phyloP scores from a whole-genome alignment of 805 yeast genomes.

The Candida fluviatilis region DNA sequence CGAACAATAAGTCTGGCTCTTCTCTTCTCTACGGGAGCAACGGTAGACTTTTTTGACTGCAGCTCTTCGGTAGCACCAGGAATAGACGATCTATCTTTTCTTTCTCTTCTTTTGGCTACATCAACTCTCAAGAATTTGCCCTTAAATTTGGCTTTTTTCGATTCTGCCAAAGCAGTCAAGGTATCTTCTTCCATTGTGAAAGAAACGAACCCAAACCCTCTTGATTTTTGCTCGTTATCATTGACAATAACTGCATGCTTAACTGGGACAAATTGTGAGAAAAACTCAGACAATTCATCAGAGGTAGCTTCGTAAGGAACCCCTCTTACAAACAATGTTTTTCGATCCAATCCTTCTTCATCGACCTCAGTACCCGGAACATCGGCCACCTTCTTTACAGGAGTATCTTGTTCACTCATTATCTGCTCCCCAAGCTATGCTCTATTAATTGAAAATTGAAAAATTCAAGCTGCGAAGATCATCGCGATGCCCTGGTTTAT shows the following conservation, averaged over 20 bases:
- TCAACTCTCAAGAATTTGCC: conserved; percentile 71
- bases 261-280: conserved; percentile 90
- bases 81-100: conserved; percentile 39
- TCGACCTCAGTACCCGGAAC: background rate
- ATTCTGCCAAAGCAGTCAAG: conserved; percentile 59
- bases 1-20: conserved; percentile 84
- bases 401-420: conserved; percentile 5
- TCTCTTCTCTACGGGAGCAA: conserved; percentile 60
- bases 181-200: conserved; percentile 86
- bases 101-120: conserved; percentile 87
- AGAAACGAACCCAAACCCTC: conserved; percentile 95
- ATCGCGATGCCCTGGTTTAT: background rate
- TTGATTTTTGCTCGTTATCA: conserved; percentile 69
- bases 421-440: background rate
- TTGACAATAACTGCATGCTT: conserved; percentile 91
- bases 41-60: conserved; percentile 8
- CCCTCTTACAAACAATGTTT: conserved; percentile 80
- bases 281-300: conserved; percentile 77
- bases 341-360: conserved; percentile 44
- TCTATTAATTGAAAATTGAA: background rate
- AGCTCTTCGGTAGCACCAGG: conserved; percentile 4
- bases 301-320: conserved; percentile 78
- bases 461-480: background rate
- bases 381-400: background rate
- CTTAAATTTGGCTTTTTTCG: conserved; percentile 64